These are phyloP conservation scores for Mucor plumbeus DNA, from an alignment of 371 early-diverging fungal species.

Conservation along the genomic window DNA sequence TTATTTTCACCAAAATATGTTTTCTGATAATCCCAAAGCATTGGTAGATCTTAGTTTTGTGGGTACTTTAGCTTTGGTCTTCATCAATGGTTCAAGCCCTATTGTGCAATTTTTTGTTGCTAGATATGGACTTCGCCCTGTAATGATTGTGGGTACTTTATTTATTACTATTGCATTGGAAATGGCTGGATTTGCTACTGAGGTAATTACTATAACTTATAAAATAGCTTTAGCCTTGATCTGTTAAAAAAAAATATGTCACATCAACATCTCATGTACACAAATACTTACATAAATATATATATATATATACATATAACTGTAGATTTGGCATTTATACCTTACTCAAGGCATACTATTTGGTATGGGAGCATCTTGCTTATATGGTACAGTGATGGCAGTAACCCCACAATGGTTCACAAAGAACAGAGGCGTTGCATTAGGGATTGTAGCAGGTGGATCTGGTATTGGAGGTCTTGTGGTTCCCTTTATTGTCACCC, in stretches of 20 bases:
- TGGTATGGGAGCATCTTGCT: slow-evolving; percentile 52
- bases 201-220: slow-evolving; percentile 40
- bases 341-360: slow-evolving; percentile 37
- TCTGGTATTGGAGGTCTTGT: slow-evolving; percentile 81
- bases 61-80: slow-evolving; percentile 42
- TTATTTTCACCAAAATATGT: slow-evolving; percentile 30
- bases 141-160: slow-evolving; percentile 33
- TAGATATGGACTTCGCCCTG: slow-evolving; percentile 29
- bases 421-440: slow-evolving; percentile 68
- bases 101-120: slow-evolving; percentile 35
- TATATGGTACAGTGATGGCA: slow-evolving; percentile 35
- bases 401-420: slow-evolving; percentile 80
- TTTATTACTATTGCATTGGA: slow-evolving; percentile 37
- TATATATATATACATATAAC: too few species aligned
- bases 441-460: slow-evolving; percentile 82
- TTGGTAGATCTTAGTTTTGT: slow-evolving; percentile 44
- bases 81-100: slow-evolving; percentile 40
- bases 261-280: not conserved
- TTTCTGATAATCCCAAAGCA: slow-evolving; percentile 22
- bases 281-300: slow-evolving; percentile 38
- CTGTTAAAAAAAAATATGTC: too few species aligned
- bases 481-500: slow-evolving; percentile 66
- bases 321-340: slow-evolving; percentile 53
- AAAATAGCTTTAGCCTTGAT: too few species aligned
- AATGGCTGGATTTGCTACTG: slow-evolving; percentile 40